A percentile compares a stretch with the other conserved stretches of the same genome.
Conservation (phyloP, 2,329 filamentous ascomycete genomes). For the Trichophyton mentagrophytes region DNA sequence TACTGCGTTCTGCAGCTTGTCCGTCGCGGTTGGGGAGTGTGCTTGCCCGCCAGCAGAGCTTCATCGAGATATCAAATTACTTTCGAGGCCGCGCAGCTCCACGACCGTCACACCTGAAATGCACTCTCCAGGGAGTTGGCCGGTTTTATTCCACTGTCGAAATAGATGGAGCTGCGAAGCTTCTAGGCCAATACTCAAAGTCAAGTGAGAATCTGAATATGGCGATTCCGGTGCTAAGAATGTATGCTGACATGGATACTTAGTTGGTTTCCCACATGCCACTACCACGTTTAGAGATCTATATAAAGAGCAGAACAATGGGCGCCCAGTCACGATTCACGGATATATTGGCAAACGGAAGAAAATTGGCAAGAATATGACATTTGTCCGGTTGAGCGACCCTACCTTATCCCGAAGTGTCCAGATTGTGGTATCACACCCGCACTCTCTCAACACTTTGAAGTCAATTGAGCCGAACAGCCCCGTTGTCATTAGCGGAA, state of each 20-base stretch:
- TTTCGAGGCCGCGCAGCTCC: constrained; percentile 16
- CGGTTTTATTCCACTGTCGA: constrained; percentile 5
- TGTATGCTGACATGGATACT: not conserved
- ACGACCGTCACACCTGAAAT: not conserved
- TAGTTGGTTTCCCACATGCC: constrained; percentile 37
- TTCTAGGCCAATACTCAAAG: not conserved
- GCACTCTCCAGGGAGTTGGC: constrained; percentile 1
- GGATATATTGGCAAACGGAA: constrained; percentile 61
- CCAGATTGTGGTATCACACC: constrained; percentile 36
- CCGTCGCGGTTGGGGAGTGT: constrained; percentile 6
- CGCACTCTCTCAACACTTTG: constrained; percentile 29
- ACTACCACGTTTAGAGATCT: constrained; percentile 30
- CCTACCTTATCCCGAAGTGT: constrained; percentile 34
- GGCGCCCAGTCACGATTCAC: constrained; percentile 42
- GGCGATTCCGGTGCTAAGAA: not conserved
- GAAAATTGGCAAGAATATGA: constrained; percentile 55
- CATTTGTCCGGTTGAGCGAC: constrained; percentile 51
- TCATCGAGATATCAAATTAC: constrained; percentile 28
- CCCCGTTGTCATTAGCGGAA: constrained; percentile 43
- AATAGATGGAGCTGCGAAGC: constrained; percentile 6
- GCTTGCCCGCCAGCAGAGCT: constrained; percentile 23
- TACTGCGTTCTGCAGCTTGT: not conserved
- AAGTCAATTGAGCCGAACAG: constrained; percentile 38
- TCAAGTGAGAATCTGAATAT: constrained; percentile 25
- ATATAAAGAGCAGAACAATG: constrained; percentile 20